These are phyloP conservation scores for Periglandula ipomoeae DNA, from an alignment of 2,329 filamentous ascomycete genomes.

Conservation along the genomic window DNA sequence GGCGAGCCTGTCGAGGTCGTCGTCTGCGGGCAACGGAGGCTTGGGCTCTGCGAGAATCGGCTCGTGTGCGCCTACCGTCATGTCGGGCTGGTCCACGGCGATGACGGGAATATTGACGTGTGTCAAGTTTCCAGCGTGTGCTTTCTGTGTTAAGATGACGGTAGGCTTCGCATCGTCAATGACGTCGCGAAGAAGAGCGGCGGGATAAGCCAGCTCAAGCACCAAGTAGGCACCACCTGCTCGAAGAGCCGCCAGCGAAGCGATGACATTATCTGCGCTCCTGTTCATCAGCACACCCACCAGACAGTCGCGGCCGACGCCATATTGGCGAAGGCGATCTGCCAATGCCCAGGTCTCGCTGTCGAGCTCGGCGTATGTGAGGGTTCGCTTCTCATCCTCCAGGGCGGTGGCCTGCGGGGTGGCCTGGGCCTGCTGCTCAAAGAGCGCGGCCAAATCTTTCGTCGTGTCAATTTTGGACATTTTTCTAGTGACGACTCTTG, in stretches of 20 bases:
- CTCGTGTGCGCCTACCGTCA: conserved; percentile 15
- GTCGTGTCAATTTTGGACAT: conserved; percentile 62
- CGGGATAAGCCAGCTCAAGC: conserved; percentile 70
- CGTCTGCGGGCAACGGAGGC: conserved; percentile 46
- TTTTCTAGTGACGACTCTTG: neutral
- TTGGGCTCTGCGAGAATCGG: conserved; percentile 25
- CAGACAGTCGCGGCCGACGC: conserved; percentile 62
- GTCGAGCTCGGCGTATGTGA: conserved; percentile 68
- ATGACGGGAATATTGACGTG: conserved; percentile 53
- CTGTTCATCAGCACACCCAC: conserved; percentile 69
- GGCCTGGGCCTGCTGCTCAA: conserved; percentile 55
- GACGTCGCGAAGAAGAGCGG: conserved; percentile 64
- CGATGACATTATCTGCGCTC: conserved; percentile 71
- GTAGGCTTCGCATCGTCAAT: conserved; percentile 65
- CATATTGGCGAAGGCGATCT: conserved; percentile 52
- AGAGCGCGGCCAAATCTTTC: conserved; percentile 66
- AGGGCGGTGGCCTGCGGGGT: conserved; percentile 63
- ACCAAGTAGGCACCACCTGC: conserved; percentile 75
- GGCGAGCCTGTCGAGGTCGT: conserved; percentile 63
- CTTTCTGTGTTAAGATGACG: conserved; percentile 59
- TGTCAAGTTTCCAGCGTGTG: conserved; percentile 55
- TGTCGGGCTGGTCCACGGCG: conserved; percentile 44
- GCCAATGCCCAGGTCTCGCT: conserved; percentile 56
- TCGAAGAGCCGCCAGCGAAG: conserved; percentile 66
- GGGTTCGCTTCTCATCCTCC: conserved; percentile 57